These are phyloP conservation scores for Haberlea rhodopensis DNA, from an alignment of 257 asterid genomes.

Conservation along the genomic window DNA sequence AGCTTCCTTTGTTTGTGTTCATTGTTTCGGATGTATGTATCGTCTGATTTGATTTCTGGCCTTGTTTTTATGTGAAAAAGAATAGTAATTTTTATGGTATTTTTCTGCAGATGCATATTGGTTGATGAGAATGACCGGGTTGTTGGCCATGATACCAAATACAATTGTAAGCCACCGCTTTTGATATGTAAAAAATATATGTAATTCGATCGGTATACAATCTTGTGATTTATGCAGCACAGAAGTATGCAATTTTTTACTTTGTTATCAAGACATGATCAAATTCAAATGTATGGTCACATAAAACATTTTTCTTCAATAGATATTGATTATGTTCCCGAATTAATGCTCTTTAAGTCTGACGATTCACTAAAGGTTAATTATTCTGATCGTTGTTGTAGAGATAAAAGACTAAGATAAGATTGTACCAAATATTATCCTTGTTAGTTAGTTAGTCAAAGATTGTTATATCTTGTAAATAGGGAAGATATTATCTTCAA, in stretches of 20 bases:
- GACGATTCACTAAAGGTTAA: background rate
- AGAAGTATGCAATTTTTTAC: background rate
- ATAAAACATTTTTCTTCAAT: too few species aligned
- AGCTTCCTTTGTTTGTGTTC: background rate
- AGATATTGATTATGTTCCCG: background rate
- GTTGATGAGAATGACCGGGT: slow-evolving; percentile 88
- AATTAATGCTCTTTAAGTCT: background rate
- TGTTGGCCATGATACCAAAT: slow-evolving; percentile 87
- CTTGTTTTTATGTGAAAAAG: background rate
- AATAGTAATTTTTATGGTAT: background rate
- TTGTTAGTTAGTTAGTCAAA: too few species aligned
- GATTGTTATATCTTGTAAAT: too few species aligned
- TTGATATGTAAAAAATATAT: background rate
- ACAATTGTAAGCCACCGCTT: slow-evolving; percentile 65
- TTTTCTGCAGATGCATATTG: slow-evolving; percentile 75
- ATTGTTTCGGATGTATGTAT: background rate
- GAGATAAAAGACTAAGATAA: too few species aligned
- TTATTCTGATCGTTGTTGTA: background rate
- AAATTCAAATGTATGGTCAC: too few species aligned
- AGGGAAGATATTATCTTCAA: too few species aligned
- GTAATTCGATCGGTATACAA: background rate
- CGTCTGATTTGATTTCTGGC: background rate
- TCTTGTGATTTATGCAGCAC: background rate
- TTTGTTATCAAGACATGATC: too few species aligned
- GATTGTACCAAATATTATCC: too few species aligned